These are phyloP conservation scores for Dalechampia spathulata DNA, from an alignment of 441 rosid genomes.

Conservation along the genomic window DNA sequence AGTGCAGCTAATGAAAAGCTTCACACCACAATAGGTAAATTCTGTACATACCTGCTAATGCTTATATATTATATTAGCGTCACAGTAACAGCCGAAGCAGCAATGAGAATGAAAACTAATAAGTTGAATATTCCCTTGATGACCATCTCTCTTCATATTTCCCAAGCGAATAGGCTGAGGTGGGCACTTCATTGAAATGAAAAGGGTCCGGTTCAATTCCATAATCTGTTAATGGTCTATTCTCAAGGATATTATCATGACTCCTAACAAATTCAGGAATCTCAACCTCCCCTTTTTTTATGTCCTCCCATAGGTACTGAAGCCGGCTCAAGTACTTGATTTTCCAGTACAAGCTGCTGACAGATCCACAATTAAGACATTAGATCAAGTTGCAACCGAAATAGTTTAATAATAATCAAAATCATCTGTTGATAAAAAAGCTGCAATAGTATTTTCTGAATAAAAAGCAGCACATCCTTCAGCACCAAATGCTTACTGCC, in stretches of 20 bases:
- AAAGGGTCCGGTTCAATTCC: slow-evolving; percentile 89
- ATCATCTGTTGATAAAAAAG: too few relatives aligned
- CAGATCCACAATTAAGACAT: not conserved
- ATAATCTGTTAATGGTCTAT: slow-evolving; percentile 65
- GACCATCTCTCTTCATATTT: slow-evolving; percentile 61
- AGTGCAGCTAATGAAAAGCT: too few relatives aligned
- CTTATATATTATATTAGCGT: too few relatives aligned
- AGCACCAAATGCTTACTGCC: too few relatives aligned
- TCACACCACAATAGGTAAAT: too few relatives aligned
- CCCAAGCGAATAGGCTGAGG: slow-evolving; percentile 45
- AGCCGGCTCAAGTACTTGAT: slow-evolving; percentile 68
- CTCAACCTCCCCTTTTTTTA: slow-evolving; percentile 68
- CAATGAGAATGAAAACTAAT: slow-evolving; percentile 9
- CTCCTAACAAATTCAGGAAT: slow-evolving; percentile 62
- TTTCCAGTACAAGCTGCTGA: slow-evolving; percentile 59
- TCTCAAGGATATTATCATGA: slow-evolving; percentile 64
- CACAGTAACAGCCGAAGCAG: too few relatives aligned
- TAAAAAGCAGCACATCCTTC: too few relatives aligned
- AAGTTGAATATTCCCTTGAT: slow-evolving; percentile 39
- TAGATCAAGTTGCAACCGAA: too few relatives aligned
- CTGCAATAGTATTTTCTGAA: too few relatives aligned
- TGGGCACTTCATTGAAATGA: slow-evolving; percentile 49
- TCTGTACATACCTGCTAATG: too few relatives aligned
- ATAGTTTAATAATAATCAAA: too few relatives aligned
- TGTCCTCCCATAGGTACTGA: slow-evolving; percentile 69